These are phyloP conservation scores for Colletotrichum truncatum DNA, from an alignment of 2,329 filamentous ascomycete genomes.

Conservation along the genomic window DNA sequence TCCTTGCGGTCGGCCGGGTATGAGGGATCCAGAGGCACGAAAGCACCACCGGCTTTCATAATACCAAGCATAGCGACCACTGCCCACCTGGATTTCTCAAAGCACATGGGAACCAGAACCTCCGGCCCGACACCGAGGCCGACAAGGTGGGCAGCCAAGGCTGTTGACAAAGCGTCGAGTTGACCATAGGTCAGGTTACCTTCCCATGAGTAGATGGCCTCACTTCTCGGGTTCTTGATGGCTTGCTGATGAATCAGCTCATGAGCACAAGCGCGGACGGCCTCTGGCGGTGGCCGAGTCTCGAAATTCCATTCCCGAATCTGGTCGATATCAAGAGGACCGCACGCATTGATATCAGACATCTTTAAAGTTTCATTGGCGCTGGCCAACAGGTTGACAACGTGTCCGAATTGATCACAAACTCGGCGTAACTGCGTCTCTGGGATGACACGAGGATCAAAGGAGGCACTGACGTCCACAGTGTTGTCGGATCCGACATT, in stretches of 20 bases:
- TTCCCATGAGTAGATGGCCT: conserved; percentile 40
- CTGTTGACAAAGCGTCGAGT: conserved; percentile 18
- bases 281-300: background rate
- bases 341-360: background rate
- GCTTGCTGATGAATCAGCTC: background rate
- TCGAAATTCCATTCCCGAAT: background rate
- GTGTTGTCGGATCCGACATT: background rate
- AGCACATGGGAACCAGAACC: conserved; percentile 37
- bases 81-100: conserved; percentile 39
- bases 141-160: background rate
- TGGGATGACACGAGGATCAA: background rate
- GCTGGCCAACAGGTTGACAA: background rate
- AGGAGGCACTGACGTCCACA: background rate
- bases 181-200: conserved; percentile 39
- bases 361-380: background rate
- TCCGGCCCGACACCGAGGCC: background rate
- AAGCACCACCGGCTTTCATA: conserved; percentile 37
- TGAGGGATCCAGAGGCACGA: conserved; percentile 33
- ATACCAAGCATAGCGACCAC: conserved; percentile 36
- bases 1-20: conserved; percentile 15
- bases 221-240: conserved; percentile 2
- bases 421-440: background rate
- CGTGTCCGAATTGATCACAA: background rate
- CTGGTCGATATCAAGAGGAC: background rate
- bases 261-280: background rate